Evolutionary conservation across 305 asterid genomes (phyloP).

Genomic region (Solanum hybrid): DNA sequence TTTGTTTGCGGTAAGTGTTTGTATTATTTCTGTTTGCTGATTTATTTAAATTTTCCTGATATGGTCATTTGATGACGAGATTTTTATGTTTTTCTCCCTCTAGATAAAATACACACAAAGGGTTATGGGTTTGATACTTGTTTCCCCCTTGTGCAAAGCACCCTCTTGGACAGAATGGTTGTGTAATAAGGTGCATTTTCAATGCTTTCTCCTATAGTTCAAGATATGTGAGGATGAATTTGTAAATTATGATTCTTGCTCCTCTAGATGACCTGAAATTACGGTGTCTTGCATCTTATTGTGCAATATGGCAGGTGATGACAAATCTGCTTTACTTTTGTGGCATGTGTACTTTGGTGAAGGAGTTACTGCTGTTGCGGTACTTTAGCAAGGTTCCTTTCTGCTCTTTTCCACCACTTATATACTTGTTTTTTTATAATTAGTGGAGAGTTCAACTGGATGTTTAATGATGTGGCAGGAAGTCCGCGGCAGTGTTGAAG

Average conservation of each 20-base stretch:
- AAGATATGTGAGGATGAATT: neutral
- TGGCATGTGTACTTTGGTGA: slow-evolving; percentile 78
- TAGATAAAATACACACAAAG: slow-evolving; percentile 70
- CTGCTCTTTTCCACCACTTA: neutral
- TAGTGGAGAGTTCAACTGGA: slow-evolving; percentile 11
- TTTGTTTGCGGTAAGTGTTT: slow-evolving; percentile 69
- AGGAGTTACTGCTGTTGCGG: slow-evolving; percentile 85
- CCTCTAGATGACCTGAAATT: neutral
- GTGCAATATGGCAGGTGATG: slow-evolving; percentile 54
- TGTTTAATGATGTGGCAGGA: slow-evolving; percentile 37
- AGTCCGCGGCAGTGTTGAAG: slow-evolving; percentile 67
- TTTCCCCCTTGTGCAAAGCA: slow-evolving; percentile 87
- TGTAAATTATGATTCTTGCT: neutral
- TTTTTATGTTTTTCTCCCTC: neutral
- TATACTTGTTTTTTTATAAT: neutral
- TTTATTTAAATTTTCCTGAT: neutral
- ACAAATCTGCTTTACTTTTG: slow-evolving; percentile 80
- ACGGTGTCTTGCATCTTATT: neutral
- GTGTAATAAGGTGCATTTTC: slow-evolving; percentile 60
- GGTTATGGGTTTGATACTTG: slow-evolving; percentile 85
- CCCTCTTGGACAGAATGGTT: slow-evolving; percentile 99
- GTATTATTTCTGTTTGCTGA: neutral
- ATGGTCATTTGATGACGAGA: neutral
- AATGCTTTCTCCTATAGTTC: neutral
- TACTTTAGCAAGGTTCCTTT: slow-evolving; percentile 85